A percentile compares a stretch with the other conserved stretches of the same genome.
phyloP scores from a whole-genome alignment of 108 stramenopile species.

The Cyclotella baltica region DNA sequence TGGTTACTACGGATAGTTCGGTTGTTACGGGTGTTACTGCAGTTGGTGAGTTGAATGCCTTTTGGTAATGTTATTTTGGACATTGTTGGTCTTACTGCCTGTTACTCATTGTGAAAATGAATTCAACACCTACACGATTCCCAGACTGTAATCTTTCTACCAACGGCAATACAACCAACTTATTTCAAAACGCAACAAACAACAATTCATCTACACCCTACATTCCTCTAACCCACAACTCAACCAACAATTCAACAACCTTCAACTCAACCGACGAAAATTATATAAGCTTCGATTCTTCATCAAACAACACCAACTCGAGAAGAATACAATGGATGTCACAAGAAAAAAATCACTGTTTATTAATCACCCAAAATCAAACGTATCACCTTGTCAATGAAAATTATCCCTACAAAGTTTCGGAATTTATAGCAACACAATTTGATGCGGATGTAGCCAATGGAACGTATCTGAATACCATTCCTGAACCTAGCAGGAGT shows the following conservation, averaged over 20 bases:
- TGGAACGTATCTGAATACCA: conserved; percentile 15
- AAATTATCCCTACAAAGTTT: neutral
- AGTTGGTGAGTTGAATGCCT: conserved; percentile 4
- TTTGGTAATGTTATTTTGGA: neutral
- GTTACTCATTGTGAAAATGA: neutral
- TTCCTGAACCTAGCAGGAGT: conserved; percentile 16
- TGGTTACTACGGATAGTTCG: neutral
- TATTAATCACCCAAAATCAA: conserved; percentile 19
- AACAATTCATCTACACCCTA: too few relatives aligned
- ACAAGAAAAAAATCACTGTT: conserved; percentile 32
- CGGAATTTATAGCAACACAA: neutral
- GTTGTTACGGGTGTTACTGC: neutral
- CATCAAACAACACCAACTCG: neutral
- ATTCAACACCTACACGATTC: too few relatives aligned
- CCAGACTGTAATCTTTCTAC: too few relatives aligned
- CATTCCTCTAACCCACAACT: too few relatives aligned
- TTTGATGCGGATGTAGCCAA: conserved; percentile 18
- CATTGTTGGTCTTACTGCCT: neutral
- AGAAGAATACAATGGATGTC: neutral
- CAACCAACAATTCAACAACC: neutral
- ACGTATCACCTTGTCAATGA: conserved; percentile 14
- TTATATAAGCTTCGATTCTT: neutral
- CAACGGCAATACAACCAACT: too few relatives aligned
- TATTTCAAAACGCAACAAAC: too few relatives aligned
- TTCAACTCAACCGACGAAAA: neutral